phyloP scores from a whole-genome alignment of 1,284 basidiomycete genomes.

The Pseudozyma thailandica region DNA sequence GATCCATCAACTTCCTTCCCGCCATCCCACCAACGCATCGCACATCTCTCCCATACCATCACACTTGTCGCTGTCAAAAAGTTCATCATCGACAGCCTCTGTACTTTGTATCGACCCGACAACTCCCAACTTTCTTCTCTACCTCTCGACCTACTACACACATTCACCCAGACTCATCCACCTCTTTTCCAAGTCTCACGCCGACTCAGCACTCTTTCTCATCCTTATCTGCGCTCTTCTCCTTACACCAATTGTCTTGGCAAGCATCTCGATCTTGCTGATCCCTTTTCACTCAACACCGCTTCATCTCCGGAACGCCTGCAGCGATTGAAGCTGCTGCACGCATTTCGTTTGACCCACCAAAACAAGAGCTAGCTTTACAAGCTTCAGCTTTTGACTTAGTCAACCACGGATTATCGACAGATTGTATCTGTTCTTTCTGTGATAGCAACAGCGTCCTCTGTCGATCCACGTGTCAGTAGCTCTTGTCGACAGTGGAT shows the following conservation, averaged over 20 bases:
- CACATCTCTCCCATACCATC: not conserved
- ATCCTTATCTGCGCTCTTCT: not conserved
- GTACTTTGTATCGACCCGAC: not conserved
- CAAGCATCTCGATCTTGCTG: too few species aligned
- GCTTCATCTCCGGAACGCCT: not conserved
- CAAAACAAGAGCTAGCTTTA: not conserved
- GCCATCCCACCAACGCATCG: not conserved
- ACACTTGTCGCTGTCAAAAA: not conserved
- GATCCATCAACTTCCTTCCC: not conserved
- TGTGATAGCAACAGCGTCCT: not conserved
- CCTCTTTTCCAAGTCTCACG: not conserved
- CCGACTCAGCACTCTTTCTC: not conserved
- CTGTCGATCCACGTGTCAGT: not conserved
- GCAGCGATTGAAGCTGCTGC: constrained; percentile 1
- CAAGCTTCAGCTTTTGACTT: not conserved
- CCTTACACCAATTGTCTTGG: not conserved
- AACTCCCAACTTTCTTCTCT: not conserved
- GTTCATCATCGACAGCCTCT: not conserved
- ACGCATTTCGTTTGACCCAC: not conserved
- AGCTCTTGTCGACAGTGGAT: constrained; percentile 14
- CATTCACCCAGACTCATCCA: not conserved
- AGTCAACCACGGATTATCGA: constrained; percentile 1
- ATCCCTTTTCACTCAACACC: not conserved
- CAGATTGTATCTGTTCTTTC: not conserved
- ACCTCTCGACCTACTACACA: not conserved